Percentiles rank a stretch among this genome's conserved stretches.
phyloP scores from a whole-genome alignment of 1,284 basidiomycete genomes.

The Leucocoprinus gongylophorus region DNA sequence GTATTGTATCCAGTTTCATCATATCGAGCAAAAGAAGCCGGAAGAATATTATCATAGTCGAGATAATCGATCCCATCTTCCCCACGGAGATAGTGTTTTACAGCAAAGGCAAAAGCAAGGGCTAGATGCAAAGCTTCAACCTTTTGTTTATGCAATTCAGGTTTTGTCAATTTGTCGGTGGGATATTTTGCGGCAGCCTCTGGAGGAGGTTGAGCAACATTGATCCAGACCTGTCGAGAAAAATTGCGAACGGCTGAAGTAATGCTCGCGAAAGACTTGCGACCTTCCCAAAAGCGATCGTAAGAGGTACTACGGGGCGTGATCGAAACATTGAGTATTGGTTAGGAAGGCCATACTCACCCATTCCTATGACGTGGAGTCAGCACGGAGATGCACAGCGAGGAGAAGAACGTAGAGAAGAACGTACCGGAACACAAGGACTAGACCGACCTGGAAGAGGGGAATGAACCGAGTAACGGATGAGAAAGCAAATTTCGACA shows the following conservation, averaged over 20 bases:
- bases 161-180: constrained; percentile 37
- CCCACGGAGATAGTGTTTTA: constrained; percentile 72
- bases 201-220: constrained; percentile 58
- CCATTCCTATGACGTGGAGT: constrained; percentile 30
- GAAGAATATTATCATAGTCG: constrained; percentile 64
- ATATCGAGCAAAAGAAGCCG: constrained; percentile 45
- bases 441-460: constrained; percentile 55
- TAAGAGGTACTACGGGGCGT: constrained; percentile 57
- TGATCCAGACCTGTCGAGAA: constrained; percentile 65
- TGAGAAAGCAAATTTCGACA: constrained; percentile 2
- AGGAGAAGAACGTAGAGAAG: background rate
- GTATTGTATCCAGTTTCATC: constrained; percentile 36
- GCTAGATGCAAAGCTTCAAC: constrained; percentile 63
- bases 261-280: constrained; percentile 71
- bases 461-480: constrained; percentile 5
- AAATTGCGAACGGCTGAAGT: constrained; percentile 49
- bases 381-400: constrained; percentile 7
- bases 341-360: constrained; percentile 16
- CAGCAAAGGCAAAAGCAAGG: constrained; percentile 60
- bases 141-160: constrained; percentile 64
- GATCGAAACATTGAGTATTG: background rate
- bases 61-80: constrained; percentile 64
- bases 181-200: constrained; percentile 39
- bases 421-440: constrained; percentile 68
- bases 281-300: constrained; percentile 78